A percentile compares a stretch with the other conserved stretches of the same genome.
Evolutionary conservation across 352 stramenopile genomes (phyloP).

Genomic region (Globisporangium paddicum): DNA sequence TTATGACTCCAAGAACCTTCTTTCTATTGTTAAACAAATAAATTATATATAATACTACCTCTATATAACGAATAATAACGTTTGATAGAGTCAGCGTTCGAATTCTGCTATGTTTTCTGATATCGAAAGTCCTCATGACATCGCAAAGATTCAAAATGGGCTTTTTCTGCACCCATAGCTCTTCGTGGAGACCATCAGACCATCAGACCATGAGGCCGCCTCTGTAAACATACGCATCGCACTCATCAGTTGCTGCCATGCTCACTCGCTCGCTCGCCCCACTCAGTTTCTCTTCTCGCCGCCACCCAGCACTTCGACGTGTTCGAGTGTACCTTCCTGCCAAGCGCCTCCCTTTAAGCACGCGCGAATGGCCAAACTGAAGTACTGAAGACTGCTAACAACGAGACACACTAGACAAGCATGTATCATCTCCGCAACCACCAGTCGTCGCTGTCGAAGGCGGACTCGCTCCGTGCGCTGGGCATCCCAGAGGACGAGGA

Average conservation of each 20-base stretch:
- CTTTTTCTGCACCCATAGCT: background rate
- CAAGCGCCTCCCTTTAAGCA: too few relatives aligned
- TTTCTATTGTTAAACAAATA: too few relatives aligned
- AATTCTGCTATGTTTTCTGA: too few relatives aligned
- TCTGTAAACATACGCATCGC: background rate
- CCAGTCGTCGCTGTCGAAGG: background rate
- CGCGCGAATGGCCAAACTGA: background rate
- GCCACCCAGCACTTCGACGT: background rate
- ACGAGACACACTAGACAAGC: background rate
- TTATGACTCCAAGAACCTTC: too few relatives aligned
- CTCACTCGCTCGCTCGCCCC: background rate
- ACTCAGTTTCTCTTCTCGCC: background rate
- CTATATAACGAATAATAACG: background rate
- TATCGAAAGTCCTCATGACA: background rate
- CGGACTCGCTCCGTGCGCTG: background rate
- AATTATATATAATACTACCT: background rate
- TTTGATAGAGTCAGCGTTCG: background rate
- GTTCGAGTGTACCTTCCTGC: background rate
- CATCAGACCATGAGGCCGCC: background rate
- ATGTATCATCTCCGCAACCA: constrained; percentile 5
- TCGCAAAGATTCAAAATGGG: constrained; percentile 14
- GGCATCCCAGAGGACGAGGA: constrained; percentile 14
- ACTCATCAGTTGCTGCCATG: background rate
- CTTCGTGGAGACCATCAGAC: background rate
- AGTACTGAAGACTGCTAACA: background rate